phyloP scores from a whole-genome alignment of 139 green algal species.

The Bryopsis sp. region DNA sequence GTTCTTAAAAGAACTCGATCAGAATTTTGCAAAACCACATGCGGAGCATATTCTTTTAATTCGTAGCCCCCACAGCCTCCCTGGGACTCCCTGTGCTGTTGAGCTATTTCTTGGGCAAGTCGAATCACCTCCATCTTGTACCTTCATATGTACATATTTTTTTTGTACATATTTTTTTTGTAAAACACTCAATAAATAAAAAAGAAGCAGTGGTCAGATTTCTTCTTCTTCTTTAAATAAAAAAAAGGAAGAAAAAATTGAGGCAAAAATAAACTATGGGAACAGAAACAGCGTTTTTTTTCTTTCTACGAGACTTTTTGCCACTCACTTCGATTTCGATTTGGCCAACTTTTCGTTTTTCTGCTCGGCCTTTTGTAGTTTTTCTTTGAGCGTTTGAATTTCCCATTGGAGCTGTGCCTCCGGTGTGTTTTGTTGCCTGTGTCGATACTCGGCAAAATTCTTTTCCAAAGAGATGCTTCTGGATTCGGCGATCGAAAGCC shows the following conservation, averaged over 20 bases:
- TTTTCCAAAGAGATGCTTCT: slow-evolving; percentile 33
- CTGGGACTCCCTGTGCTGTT: neutral
- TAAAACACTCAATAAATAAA: neutral
- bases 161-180: neutral
- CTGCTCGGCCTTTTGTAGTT: neutral
- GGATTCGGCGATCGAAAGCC: slow-evolving; percentile 32
- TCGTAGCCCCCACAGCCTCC: neutral
- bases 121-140: neutral
- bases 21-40: no score
- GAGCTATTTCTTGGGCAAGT: neutral
- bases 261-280: neutral
- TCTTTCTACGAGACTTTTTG: neutral
- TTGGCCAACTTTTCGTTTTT: neutral
- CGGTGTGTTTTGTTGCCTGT: slow-evolving; percentile 7
- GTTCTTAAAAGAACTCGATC: neutral
- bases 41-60: neutral
- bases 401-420: slow-evolving; percentile 25
- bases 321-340: neutral
- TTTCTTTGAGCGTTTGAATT: neutral
- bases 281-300: neutral
- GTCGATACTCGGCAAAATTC: slow-evolving; percentile 25
- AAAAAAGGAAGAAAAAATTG: neutral
- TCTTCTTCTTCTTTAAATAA: neutral
- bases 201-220: neutral
- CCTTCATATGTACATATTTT: neutral